Evolutionary conservation across 495 filamentous ascomycete genomes (phyloP).

Genomic region (Tuber aestivum): DNA sequence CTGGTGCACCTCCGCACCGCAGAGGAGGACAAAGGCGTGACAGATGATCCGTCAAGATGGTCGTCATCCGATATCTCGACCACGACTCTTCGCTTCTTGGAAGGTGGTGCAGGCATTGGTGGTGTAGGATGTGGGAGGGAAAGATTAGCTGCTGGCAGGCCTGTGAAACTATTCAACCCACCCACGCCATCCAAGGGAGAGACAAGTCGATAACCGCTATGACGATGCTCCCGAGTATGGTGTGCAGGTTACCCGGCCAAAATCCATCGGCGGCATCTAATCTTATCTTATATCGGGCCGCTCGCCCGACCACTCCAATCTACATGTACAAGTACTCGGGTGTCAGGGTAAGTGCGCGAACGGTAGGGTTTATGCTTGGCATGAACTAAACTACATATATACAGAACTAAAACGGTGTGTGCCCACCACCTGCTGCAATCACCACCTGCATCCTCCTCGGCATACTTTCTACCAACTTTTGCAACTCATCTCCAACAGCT

Average conservation of each 20-base stretch:
- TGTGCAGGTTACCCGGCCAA: not conserved
- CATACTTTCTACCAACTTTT: no score
- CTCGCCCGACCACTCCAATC: no score
- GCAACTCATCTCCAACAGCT: no score
- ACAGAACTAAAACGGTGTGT: no score
- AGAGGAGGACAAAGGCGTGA: not conserved
- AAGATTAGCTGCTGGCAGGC: not conserved
- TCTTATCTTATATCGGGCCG: no score
- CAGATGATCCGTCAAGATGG: constrained; percentile 2
- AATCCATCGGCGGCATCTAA: not conserved
- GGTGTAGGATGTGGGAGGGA: not conserved
- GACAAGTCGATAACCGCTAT: not conserved
- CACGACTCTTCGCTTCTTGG: constrained; percentile 49
- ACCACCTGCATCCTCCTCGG: no score
- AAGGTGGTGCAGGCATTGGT: constrained; percentile 45
- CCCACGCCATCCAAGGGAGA: not conserved
- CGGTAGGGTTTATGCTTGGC: no score
- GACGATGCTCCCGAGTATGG: not conserved
- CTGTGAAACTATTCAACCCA: not conserved
- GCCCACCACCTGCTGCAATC: no score
- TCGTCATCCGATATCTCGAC: constrained; percentile 49
- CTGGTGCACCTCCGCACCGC: not conserved
- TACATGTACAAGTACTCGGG: no score
- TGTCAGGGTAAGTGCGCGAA: no score
- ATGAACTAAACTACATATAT: no score